Percentiles rank a stretch among this genome's conserved stretches.
Evolutionary conservation across 2,329 filamentous ascomycete species (phyloP).

Genomic region (Macrophomina tecta): DNA sequence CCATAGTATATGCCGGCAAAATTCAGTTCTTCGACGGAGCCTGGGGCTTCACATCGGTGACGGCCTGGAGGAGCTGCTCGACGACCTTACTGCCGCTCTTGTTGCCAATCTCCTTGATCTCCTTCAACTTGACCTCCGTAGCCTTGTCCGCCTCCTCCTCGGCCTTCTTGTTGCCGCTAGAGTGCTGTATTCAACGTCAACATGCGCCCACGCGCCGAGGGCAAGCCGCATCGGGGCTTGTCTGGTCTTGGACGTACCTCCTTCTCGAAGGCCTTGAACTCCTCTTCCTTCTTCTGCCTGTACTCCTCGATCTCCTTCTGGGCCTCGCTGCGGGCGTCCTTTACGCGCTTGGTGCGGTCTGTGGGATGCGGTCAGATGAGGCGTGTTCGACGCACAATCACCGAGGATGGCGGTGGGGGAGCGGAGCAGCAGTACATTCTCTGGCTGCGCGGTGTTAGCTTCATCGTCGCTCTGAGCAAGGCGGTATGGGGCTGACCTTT

Average conservation of each 20-base stretch:
- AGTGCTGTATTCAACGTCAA: conserved; percentile 67
- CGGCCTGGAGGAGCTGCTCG: conserved; percentile 81
- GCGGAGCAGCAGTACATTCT: conserved; percentile 71
- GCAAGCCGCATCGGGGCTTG: neutral
- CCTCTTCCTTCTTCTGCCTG: conserved; percentile 84
- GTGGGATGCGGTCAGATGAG: conserved; percentile 34
- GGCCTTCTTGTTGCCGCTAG: conserved; percentile 81
- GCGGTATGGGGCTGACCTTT: conserved; percentile 67
- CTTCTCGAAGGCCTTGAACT: conserved; percentile 93
- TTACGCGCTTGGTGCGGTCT: conserved; percentile 97
- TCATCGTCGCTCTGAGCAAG: neutral
- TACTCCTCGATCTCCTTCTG: conserved; percentile 98
- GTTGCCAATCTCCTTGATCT: conserved; percentile 80
- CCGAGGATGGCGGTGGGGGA: conserved; percentile 27
- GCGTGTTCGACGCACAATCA: conserved; percentile 11
- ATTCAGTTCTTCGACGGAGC: conserved; percentile 49
- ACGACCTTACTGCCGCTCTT: conserved; percentile 82
- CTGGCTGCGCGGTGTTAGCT: conserved; percentile 62
- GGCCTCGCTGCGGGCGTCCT: conserved; percentile 93
- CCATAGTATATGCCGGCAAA: conserved; percentile 2
- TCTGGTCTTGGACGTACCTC: conserved; percentile 57
- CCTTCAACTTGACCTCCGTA: conserved; percentile 78
- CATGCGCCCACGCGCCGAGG: no score
- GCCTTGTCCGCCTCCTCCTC: conserved; percentile 78
- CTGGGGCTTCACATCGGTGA: conserved; percentile 81